phyloP scores from a whole-genome alignment of 306 rosid species.

The Prunus salicina region DNA sequence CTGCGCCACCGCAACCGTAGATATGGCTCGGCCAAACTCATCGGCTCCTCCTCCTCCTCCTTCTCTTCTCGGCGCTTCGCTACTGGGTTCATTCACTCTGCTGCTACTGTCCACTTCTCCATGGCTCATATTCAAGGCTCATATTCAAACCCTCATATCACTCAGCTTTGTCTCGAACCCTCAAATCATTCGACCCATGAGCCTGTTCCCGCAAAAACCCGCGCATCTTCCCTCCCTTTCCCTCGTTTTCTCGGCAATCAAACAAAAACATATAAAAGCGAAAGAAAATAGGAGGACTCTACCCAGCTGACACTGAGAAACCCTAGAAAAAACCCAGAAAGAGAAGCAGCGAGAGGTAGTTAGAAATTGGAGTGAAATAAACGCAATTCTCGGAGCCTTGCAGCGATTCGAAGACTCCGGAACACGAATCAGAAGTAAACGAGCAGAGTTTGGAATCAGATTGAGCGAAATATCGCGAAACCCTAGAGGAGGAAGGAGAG shows the following conservation, averaged over 20 bases:
- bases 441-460: neutral
- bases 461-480: neutral
- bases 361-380: neutral
- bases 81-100: constrained; percentile 33
- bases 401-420: constrained; percentile 7
- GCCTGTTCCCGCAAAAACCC: constrained; percentile 10
- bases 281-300: neutral
- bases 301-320: neutral
- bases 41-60: constrained; percentile 40
- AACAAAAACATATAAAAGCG: neutral
- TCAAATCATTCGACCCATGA: constrained; percentile 31
- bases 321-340: constrained; percentile 1
- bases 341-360: neutral
- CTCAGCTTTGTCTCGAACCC: constrained; percentile 42
- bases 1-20: constrained; percentile 71
- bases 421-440: neutral
- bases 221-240: neutral
- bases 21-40: constrained; percentile 60
- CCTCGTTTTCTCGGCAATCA: neutral
- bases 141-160: constrained; percentile 50
- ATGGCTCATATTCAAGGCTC: constrained; percentile 66
- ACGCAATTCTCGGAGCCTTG: constrained; percentile 10
- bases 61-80: constrained; percentile 19
- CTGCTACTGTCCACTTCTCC: constrained; percentile 39
- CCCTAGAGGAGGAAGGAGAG: neutral